These are phyloP conservation scores for Solanum tacnaense DNA, from an alignment of 257 asterid species.

Conservation along the genomic window DNA sequence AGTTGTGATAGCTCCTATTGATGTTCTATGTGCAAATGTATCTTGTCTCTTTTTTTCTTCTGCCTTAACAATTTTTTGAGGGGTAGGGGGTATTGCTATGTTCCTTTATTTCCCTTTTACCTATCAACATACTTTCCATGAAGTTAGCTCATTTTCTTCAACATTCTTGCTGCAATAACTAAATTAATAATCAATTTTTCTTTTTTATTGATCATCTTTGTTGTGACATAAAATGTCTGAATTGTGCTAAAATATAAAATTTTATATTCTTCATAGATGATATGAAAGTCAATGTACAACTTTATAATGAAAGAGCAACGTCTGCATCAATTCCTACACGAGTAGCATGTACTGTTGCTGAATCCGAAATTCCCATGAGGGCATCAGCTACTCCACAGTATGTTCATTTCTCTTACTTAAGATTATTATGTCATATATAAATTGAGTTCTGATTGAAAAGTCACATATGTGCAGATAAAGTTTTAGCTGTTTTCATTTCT, in stretches of 20 bases:
- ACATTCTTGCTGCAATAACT: background rate
- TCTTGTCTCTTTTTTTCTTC: background rate
- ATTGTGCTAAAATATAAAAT: background rate
- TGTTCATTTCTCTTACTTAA: constrained; percentile 17
- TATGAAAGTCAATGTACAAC: constrained; percentile 63
- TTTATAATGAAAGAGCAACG: constrained; percentile 60
- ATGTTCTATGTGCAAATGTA: background rate
- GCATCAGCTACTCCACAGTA: constrained; percentile 75
- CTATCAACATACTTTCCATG: background rate
- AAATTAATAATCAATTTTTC: background rate
- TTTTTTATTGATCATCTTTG: background rate
- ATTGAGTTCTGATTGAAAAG: background rate
- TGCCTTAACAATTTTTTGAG: background rate
- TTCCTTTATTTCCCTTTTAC: background rate
- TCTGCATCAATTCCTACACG: constrained; percentile 71
- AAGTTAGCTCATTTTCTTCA: background rate
- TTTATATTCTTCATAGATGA: constrained; percentile 44
- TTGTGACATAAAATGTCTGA: background rate
- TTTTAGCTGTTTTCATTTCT: background rate
- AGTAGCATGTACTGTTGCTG: constrained; percentile 75
- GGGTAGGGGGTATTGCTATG: background rate
- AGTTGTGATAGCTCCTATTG: background rate
- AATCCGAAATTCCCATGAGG: constrained; percentile 55
- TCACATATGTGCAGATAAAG: background rate
- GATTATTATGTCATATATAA: background rate